phyloP scores from a whole-genome alignment of 768 basidiomycete genomes.

The Russula virescens region DNA sequence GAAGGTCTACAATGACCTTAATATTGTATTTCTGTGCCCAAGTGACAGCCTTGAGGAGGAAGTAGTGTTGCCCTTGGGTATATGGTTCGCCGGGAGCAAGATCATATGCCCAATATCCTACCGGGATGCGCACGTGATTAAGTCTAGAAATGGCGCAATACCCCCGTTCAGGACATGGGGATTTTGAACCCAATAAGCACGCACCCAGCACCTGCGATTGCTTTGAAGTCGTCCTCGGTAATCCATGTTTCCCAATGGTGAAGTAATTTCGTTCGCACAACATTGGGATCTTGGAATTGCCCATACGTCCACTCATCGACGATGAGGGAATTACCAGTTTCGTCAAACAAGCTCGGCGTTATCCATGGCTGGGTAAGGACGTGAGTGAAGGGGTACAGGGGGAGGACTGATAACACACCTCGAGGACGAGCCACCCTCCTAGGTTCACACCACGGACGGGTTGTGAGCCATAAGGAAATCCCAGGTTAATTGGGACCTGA shows the following conservation, averaged over 20 bases:
- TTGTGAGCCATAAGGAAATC: slow-evolving; percentile 67
- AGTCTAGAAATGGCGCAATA: slow-evolving; percentile 43
- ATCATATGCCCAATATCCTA: slow-evolving; percentile 90
- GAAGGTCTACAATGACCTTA: slow-evolving; percentile 72
- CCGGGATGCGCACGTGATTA: slow-evolving; percentile 78
- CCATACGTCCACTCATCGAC: slow-evolving; percentile 79
- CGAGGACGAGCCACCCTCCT: slow-evolving; percentile 58
- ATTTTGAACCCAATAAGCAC: slow-evolving; percentile 8
- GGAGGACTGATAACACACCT: slow-evolving; percentile 33
- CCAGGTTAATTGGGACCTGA: slow-evolving; percentile 35
- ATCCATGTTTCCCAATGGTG: slow-evolving; percentile 83
- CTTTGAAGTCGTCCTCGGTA: slow-evolving; percentile 70
- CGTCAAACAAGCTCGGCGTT: slow-evolving; percentile 68
- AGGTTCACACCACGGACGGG: slow-evolving; percentile 82
- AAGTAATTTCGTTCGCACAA: slow-evolving; percentile 44
- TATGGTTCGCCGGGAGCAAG: slow-evolving; percentile 72
- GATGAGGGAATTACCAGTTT: slow-evolving; percentile 50
- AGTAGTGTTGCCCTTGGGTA: slow-evolving; percentile 70
- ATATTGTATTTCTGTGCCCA: slow-evolving; percentile 70
- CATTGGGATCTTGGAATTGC: slow-evolving; percentile 46
- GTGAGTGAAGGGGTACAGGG: background rate
- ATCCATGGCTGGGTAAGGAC: slow-evolving; percentile 56
- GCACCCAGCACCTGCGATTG: slow-evolving; percentile 71
- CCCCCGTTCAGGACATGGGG: no score
- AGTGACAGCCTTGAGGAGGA: slow-evolving; percentile 56